Percentiles rank a stretch among this genome's conserved stretches.
Conservation (phyloP, 768 basidiomycete species). For the Floccularia luteovirens region DNA sequence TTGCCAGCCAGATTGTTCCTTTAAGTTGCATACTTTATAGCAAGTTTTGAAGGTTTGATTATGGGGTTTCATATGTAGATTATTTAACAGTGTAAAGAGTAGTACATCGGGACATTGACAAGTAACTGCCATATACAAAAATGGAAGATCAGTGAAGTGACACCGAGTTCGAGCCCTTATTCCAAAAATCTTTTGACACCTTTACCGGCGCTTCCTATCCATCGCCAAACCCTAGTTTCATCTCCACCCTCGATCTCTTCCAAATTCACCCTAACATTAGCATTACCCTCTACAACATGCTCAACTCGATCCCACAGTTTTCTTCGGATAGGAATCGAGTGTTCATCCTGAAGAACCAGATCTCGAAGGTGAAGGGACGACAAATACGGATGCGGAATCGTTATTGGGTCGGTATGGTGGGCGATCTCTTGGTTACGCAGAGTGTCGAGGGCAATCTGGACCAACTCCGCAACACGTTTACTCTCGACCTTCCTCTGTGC, state of each 20-base stretch:
- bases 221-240: conserved; percentile 86
- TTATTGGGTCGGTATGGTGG: conserved; percentile 77
- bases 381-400: conserved; percentile 65
- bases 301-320: conserved; percentile 81
- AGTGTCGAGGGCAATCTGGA: conserved; percentile 72
- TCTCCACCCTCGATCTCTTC: conserved; percentile 83
- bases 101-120: too few species aligned
- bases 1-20: too few species aligned
- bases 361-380: conserved; percentile 87
- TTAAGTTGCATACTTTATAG: too few species aligned
- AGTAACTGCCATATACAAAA: neutral
- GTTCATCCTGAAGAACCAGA: conserved; percentile 74
- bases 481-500: conserved; percentile 49
- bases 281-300: conserved; percentile 80
- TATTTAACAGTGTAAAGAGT: too few species aligned
- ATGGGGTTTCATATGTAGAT: too few species aligned
- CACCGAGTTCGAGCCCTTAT: too few species aligned
- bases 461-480: conserved; percentile 63
- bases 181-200: too few species aligned
- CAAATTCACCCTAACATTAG: conserved; percentile 80
- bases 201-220: conserved; percentile 58
- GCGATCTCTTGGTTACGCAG: conserved; percentile 78
- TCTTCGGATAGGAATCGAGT: conserved; percentile 57
- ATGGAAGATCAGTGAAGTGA: neutral
- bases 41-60: too few species aligned